These are phyloP conservation scores for Suillus subalutaceus DNA, from an alignment of 768 basidiomycete genomes.

Conservation along the genomic window DNA sequence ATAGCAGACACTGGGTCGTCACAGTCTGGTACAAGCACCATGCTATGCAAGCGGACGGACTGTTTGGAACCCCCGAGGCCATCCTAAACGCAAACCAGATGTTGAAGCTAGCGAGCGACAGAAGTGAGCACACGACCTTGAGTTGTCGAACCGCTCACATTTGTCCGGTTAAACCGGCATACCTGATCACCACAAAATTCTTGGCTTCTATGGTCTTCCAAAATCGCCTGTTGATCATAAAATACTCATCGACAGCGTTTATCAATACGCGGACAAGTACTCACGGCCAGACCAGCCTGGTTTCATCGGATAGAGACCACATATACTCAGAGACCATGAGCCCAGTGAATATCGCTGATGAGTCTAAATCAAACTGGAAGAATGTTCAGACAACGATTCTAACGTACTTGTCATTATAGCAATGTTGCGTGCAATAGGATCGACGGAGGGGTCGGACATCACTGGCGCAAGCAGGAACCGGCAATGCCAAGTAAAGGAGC, in stretches of 20 bases:
- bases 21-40: constrained; percentile 24
- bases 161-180: constrained; percentile 20
- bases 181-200: constrained; percentile 19
- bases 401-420: background rate
- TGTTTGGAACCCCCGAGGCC: constrained; percentile 13
- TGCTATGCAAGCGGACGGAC: constrained; percentile 13
- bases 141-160: constrained; percentile 15
- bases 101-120: constrained; percentile 20
- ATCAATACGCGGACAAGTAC: background rate
- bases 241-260: background rate
- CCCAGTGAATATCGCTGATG: constrained; percentile 14
- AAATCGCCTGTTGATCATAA: background rate
- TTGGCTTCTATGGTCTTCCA: background rate
- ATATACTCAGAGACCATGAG: constrained; percentile 23
- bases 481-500: constrained; percentile 1
- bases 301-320: constrained; percentile 19
- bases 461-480: background rate
- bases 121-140: background rate
- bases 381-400: background rate
- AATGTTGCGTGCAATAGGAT: background rate
- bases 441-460: background rate
- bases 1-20: constrained; percentile 19
- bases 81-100: constrained; percentile 25
- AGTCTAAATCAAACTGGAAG: background rate
- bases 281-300: constrained; percentile 25